Base-by-base conservation (phyloP, 371 early-diverging fungal species). In the Apophysomyces sp. region DNA sequence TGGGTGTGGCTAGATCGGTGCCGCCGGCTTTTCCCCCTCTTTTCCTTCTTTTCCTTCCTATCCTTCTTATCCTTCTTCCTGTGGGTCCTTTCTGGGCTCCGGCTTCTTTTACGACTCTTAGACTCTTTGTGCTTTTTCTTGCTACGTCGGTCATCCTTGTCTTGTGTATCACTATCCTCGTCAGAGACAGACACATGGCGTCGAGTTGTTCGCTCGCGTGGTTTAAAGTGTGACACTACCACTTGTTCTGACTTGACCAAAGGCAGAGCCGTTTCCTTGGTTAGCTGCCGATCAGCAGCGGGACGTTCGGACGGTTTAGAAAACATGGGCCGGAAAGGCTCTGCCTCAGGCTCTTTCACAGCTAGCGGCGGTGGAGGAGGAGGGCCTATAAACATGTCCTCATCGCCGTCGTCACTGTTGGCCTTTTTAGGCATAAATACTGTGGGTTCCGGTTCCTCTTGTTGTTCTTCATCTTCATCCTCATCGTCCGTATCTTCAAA, bases 401-500 rank as follows among this genome's bases (percentile, higher is more conserved):
- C 65, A 13, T 69, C 63, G 2, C 63, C 60, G 3, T 60, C 51
- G 2, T 55, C 24, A 27, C 21, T 31, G 3, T 57, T 11, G 16
- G 44, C 12, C 18, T 28, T 34, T 37, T 8, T 29, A 53, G 52
- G 28, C 15, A n/a, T 30, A n/a, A 26, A 39, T 12, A 24, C 28
- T 49, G 8, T 28, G 18, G 31, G n/a, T 8, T 52, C 29, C 26
- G 52, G 11, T 4, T 24, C 53, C 13, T 41, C 63, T 18, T 58
- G 44, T 40, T 55, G 29, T 26, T 65, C 28, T 18, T 65, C 74
- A 21, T 74, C 74, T 16, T 84, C 86, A 0, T 82, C 79, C 57
- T 84, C 84, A 12, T 74, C 69, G 30, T 88, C 87, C 21, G 86
- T 84, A 31, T 89, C 83, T 28, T 88, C 92, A 72, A 93, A 93